Percentiles rank a stretch among this genome's conserved stretches.
These are phyloP conservation scores for Pleurotus tuber-regium DNA, from an alignment of 768 basidiomycete species.

Conservation along the genomic window DNA sequence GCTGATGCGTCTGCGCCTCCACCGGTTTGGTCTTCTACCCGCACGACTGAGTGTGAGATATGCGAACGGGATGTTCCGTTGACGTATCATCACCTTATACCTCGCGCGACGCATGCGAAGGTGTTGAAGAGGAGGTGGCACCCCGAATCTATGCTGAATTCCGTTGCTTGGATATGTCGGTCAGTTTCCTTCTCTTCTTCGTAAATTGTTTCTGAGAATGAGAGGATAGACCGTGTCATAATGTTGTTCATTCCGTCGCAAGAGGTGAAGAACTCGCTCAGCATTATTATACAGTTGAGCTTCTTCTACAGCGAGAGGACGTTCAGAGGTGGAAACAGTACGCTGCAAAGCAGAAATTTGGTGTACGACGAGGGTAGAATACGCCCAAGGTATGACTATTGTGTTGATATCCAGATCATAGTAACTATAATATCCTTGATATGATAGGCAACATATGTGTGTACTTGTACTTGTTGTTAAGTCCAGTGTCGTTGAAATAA, in stretches of 20 bases:
- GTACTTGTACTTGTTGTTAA: too few species aligned
- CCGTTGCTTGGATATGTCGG: slow-evolving; percentile 63
- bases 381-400: too few species aligned
- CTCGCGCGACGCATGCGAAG: slow-evolving; percentile 50
- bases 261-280: slow-evolving; percentile 49
- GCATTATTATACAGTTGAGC: slow-evolving; percentile 47
- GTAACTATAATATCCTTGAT: too few species aligned
- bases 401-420: background rate
- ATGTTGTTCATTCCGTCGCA: slow-evolving; percentile 48
- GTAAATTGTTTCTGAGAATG: background rate
- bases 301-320: slow-evolving; percentile 50
- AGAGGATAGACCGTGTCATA: slow-evolving; percentile 47
- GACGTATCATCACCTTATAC: slow-evolving; percentile 63
- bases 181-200: slow-evolving; percentile 19
- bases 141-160: slow-evolving; percentile 46
- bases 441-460: too few species aligned
- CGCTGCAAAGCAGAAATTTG: slow-evolving; percentile 38
- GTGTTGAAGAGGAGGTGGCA: slow-evolving; percentile 61
- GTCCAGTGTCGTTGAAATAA: too few species aligned
- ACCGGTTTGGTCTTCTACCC: slow-evolving; percentile 50
- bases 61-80: slow-evolving; percentile 54
- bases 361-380: background rate
- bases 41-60: slow-evolving; percentile 55
- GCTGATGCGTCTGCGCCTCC: slow-evolving; percentile 45
- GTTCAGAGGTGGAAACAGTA: slow-evolving; percentile 56